Evolutionary conservation across 805 yeast genomes (phyloP).

Genomic region (Yamadazyma sp.): DNA sequence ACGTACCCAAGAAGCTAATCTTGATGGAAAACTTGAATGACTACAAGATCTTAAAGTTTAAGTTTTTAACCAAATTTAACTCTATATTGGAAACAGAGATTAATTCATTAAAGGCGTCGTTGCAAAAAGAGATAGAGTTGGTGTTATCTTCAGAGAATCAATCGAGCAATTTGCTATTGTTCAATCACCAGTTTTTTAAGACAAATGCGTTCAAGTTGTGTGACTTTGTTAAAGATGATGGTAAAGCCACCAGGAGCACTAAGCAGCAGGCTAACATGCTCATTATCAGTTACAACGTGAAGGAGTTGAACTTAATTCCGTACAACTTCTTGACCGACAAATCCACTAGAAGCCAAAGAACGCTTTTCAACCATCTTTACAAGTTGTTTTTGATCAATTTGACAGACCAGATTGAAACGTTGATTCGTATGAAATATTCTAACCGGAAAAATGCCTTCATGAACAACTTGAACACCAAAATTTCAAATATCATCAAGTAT

Average conservation of each 20-base stretch:
- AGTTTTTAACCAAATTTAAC: constrained; percentile 17
- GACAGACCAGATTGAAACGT: constrained; percentile 38
- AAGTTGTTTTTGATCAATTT: constrained; percentile 38
- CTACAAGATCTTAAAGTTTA: constrained; percentile 24
- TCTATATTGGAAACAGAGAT: constrained; percentile 26
- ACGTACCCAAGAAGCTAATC: constrained; percentile 27
- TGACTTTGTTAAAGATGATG: constrained; percentile 19
- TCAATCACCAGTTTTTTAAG: constrained; percentile 26
- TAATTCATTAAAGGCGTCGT: constrained; percentile 25
- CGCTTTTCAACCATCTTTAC: constrained; percentile 32
- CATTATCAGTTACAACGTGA: constrained; percentile 27
- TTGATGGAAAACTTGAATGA: constrained; percentile 28
- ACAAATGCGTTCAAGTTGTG: constrained; percentile 33
- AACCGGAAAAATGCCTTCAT: constrained; percentile 32
- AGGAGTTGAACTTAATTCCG: constrained; percentile 36
- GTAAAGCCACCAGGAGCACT: background rate
- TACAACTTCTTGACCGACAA: constrained; percentile 25
- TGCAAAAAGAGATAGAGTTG: constrained; percentile 32
- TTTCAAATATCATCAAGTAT: constrained; percentile 27
- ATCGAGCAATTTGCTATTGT: constrained; percentile 21
- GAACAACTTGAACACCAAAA: constrained; percentile 24
- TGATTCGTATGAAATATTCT: constrained; percentile 35
- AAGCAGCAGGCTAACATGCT: constrained; percentile 10
- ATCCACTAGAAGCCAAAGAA: constrained; percentile 11
- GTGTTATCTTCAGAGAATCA: constrained; percentile 22